Evolutionary conservation across 73 alveolate species (phyloP), one percentile per base, ranked within the genome.

Genomic region (Blepharisma japonicum): DNA sequence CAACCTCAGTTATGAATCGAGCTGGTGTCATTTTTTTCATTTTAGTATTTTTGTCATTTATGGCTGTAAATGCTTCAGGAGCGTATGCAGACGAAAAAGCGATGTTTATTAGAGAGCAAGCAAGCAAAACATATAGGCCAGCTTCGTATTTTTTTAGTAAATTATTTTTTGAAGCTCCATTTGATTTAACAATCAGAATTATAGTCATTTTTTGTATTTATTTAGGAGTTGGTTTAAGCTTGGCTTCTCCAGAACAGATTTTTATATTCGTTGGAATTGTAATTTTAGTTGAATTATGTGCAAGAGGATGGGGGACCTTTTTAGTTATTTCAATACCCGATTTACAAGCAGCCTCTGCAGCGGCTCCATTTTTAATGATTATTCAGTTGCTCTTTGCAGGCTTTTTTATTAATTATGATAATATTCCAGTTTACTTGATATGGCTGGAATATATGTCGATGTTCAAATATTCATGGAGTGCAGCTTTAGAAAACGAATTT

Each of bases 371-470:
- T 45, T n/a, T 70, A 11, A 9, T 70, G 11, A 47, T 70, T 39
- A 11, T 47, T 9, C 66, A 45, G 32, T 5, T 70, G 32, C 56
- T 70, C 2, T 70, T 70, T 47, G 56, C 80, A 14, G 80, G 80
- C 3, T 14, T 70, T 23, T 70, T 70, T 39, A 70, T 70, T n/a
- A 70, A 70, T 70, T 45, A 70, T 70, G 80, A 70, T 38, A 47
- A 45, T 70, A 45, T 45, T 70, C 80, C 80, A 14, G n/a, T n/a
- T 70, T 70, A 70, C 39, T 47, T 70, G 56, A 70, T 45, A 7
- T 70, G 80, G 80, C 56, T 70, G 23, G 66, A 70, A 4, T 45
- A 70, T 5, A 39, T 70, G 56, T 70, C 80, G 74, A 61, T 61
- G 74, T 61, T 61, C 23, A 61, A 61, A 25, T 61, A 61, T 5